These are phyloP conservation scores for Chytriomyces sp. DNA, from an alignment of 192 early-diverging fungal species.

Conservation along the genomic window DNA sequence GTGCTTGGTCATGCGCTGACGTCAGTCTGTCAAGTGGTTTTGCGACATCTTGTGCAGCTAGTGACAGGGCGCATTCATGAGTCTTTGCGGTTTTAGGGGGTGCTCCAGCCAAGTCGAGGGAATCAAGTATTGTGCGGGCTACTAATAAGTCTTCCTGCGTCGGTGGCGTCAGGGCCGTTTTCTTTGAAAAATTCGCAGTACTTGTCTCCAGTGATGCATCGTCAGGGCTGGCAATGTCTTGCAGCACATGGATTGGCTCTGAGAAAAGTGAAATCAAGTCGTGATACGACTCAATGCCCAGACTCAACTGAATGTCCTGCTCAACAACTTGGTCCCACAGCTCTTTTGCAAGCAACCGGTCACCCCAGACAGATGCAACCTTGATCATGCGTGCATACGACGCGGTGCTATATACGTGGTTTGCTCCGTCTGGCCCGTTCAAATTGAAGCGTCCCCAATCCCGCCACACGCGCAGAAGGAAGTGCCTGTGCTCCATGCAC, in stretches of 20 bases:
- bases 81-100: background rate
- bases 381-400: constrained; percentile 7
- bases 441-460: constrained; percentile 9
- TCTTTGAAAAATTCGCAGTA: background rate
- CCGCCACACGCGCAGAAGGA: constrained; percentile 3
- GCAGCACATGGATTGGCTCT: background rate
- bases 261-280: constrained; percentile 3
- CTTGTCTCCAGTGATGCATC: background rate
- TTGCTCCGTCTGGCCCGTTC: background rate
- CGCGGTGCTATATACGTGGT: constrained; percentile 1
- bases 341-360: background rate
- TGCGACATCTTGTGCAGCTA: background rate
- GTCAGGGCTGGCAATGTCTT: background rate
- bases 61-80: too few relatives aligned
- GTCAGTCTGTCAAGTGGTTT: background rate
- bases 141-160: background rate
- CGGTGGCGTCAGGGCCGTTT: background rate
- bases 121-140: background rate
- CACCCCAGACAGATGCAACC: constrained; percentile 1
- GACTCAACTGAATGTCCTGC: background rate
- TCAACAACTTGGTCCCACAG: background rate
- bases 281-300: constrained; percentile 6
- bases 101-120: background rate
- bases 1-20: background rate
- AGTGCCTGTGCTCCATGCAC: background rate